Evolutionary conservation across 169 alveolate species (phyloP).

Genomic region (Perkinsus marinus): DNA sequence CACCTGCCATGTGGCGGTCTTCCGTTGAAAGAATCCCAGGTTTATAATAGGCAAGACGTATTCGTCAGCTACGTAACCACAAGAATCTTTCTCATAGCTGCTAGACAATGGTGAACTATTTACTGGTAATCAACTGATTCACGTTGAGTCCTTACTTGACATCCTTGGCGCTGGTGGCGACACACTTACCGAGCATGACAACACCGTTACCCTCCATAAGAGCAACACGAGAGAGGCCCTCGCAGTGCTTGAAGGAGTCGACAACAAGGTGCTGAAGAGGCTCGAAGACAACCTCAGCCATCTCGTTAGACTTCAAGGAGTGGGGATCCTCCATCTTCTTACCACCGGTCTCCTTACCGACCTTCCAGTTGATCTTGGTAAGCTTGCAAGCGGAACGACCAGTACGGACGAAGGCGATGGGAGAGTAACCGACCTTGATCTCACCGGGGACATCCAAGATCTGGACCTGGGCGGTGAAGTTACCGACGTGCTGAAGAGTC

Average conservation of each 20-base stretch:
- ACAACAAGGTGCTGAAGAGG: constrained; percentile 89
- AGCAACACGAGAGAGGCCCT: constrained; percentile 11
- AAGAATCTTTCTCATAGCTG: neutral
- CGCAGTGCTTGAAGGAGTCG: constrained; percentile 83
- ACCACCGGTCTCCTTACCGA: constrained; percentile 90
- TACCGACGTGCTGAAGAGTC: constrained; percentile 71
- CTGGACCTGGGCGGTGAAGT: constrained; percentile 84
- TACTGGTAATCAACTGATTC: neutral
- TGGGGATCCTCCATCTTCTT: constrained; percentile 86
- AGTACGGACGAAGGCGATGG: constrained; percentile 90
- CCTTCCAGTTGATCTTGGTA: constrained; percentile 67
- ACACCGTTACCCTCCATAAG: constrained; percentile 11
- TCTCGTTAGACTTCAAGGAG: constrained; percentile 84
- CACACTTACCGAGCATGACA: constrained; percentile 4
- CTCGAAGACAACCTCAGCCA: constrained; percentile 81
- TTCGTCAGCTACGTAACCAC: neutral
- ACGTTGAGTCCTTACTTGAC: neutral
- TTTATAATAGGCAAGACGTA: neutral
- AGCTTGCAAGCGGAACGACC: constrained; percentile 91
- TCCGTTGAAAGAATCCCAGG: neutral
- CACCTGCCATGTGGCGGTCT: neutral
- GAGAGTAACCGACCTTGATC: constrained; percentile 87
- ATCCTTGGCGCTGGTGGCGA: neutral
- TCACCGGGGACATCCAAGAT: constrained; percentile 78
- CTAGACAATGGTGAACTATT: neutral